Conservation (phyloP, 1,139 yeast genomes). For the Lodderomyces metapsilosis region DNA sequence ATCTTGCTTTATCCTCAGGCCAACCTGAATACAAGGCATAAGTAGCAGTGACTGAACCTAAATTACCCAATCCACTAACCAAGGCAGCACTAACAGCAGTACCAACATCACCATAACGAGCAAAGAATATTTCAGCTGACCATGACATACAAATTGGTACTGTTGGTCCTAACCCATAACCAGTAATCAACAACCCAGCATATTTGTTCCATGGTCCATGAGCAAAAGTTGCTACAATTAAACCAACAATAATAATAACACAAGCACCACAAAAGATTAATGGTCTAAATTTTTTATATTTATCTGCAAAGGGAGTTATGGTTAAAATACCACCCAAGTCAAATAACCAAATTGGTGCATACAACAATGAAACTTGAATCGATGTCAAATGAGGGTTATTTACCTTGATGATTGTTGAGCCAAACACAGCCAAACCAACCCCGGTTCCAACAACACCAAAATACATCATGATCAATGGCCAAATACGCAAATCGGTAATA, state of each 20-base stretch:
- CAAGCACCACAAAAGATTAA: slow-evolving; percentile 61
- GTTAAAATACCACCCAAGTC: slow-evolving; percentile 76
- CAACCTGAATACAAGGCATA: slow-evolving; percentile 85
- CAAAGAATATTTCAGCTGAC: slow-evolving; percentile 74
- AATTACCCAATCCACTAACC: slow-evolving; percentile 81
- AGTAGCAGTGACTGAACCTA: slow-evolving; percentile 82
- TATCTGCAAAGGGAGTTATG: slow-evolving; percentile 82
- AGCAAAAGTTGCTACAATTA: slow-evolving; percentile 76
- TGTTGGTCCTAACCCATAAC: slow-evolving; percentile 87
- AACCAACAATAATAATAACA: slow-evolving; percentile 66
- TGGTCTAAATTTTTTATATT: slow-evolving; percentile 56
- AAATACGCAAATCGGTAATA: slow-evolving; percentile 61
- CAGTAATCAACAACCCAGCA: slow-evolving; percentile 77
- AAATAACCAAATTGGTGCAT: slow-evolving; percentile 89
- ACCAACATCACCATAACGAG: slow-evolving; percentile 79
- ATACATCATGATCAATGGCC: slow-evolving; percentile 86
- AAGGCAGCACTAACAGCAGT: slow-evolving; percentile 80
- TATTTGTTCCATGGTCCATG: slow-evolving; percentile 71
- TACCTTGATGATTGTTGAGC: slow-evolving; percentile 69
- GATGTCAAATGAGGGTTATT: slow-evolving; percentile 65
- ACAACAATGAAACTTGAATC: slow-evolving; percentile 68
- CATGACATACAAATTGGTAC: slow-evolving; percentile 88
- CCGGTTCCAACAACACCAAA: slow-evolving; percentile 93
- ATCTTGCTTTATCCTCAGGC: slow-evolving; percentile 69
- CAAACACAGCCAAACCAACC: slow-evolving; percentile 80